Evolutionary conservation across 2,329 filamentous ascomycete species (phyloP).

Genomic region (Sporothrix variecibatus): DNA sequence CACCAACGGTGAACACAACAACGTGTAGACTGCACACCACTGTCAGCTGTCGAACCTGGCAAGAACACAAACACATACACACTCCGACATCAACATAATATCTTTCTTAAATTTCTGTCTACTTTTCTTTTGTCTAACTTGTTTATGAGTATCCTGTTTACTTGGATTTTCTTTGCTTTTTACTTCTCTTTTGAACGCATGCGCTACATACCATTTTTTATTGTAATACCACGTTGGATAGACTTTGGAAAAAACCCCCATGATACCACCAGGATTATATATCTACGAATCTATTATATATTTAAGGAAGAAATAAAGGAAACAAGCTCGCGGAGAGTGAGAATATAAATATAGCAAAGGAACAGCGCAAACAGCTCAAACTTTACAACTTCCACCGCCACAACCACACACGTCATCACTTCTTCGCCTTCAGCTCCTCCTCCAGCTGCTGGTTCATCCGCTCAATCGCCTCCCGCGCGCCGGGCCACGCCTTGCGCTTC

Average conservation of each 20-base stretch:
- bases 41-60: neutral
- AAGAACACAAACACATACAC: neutral
- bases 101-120: neutral
- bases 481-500: constrained; percentile 44
- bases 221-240: constrained; percentile 9
- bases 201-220: neutral
- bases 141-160: neutral
- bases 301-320: neutral
- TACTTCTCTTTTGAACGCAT: neutral
- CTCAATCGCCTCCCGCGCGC: constrained; percentile 42
- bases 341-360: too few species aligned
- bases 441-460: constrained; percentile 35
- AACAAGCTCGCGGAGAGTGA: neutral
- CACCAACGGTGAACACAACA: neutral
- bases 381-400: neutral
- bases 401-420: neutral
- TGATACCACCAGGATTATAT: constrained; percentile 2
- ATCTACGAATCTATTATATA: neutral
- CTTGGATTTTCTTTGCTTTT: neutral
- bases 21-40: neutral
- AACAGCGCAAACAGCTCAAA: neutral
- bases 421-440: neutral
- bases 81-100: neutral
- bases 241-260: neutral
- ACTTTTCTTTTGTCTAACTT: neutral